phyloP scores from a whole-genome alignment of 768 basidiomycete species.

The Clavaria fumosa region DNA sequence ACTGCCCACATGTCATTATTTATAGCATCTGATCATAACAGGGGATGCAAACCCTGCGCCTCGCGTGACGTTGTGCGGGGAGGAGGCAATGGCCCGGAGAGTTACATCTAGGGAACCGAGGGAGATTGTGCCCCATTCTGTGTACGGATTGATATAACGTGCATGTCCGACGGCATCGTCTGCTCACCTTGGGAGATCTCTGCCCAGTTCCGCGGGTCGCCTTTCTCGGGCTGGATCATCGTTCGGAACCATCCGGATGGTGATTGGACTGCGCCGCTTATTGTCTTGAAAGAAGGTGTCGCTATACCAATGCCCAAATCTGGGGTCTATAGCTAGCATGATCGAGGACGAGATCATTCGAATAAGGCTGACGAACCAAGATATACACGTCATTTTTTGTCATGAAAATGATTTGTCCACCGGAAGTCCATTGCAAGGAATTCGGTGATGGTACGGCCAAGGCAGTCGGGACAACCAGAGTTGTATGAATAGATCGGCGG shows the following conservation, averaged over 20 bases:
- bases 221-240: slow-evolving; percentile 45
- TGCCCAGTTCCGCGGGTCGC: slow-evolving; percentile 26
- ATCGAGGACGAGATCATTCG: slow-evolving; percentile 3
- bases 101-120: slow-evolving; percentile 62
- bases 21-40: too few species aligned
- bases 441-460: slow-evolving; percentile 40
- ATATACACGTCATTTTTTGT: slow-evolving; percentile 56
- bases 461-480: slow-evolving; percentile 43
- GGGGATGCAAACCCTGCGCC: slow-evolving; percentile 52
- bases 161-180: neutral
- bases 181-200: slow-evolving; percentile 32
- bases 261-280: slow-evolving; percentile 17
- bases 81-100: slow-evolving; percentile 40
- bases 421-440: slow-evolving; percentile 58
- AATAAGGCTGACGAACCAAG: slow-evolving; percentile 31
- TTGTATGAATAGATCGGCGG: slow-evolving; percentile 14
- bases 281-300: slow-evolving; percentile 33
- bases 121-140: slow-evolving; percentile 54
- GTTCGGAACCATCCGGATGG: slow-evolving; percentile 58
- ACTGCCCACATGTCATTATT: too few species aligned
- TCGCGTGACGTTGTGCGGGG: slow-evolving; percentile 49
- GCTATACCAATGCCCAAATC: slow-evolving; percentile 59
- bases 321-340: slow-evolving; percentile 38
- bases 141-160: neutral
- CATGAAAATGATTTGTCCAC: slow-evolving; percentile 56